phyloP scores from a whole-genome alignment of 2,329 filamentous ascomycete genomes.

The Chaetomium sp. region DNA sequence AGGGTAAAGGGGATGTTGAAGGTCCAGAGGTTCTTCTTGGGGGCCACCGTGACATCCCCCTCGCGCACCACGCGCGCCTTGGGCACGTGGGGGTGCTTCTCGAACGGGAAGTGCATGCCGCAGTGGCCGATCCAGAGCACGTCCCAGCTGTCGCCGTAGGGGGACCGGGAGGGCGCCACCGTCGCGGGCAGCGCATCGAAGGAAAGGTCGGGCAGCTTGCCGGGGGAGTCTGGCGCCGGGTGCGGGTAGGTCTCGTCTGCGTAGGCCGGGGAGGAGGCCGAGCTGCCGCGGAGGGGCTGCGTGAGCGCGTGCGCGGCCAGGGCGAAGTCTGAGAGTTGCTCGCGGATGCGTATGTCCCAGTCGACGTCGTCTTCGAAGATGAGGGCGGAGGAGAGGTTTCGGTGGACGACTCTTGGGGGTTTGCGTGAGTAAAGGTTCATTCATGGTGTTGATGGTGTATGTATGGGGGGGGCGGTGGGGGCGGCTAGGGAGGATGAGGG shows the following conservation, averaged over 20 bases:
- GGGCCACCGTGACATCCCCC: slow-evolving; percentile 42
- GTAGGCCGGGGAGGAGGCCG: slow-evolving; percentile 11
- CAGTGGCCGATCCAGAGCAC: slow-evolving; percentile 54
- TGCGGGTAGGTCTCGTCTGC: slow-evolving; percentile 38
- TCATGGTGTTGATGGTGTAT: too few species aligned
- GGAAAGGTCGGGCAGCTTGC: slow-evolving; percentile 23
- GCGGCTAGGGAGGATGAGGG: background rate
- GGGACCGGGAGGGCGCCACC: slow-evolving; percentile 36
- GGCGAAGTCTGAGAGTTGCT: slow-evolving; percentile 43
- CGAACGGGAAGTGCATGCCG: slow-evolving; percentile 39
- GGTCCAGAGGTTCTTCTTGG: slow-evolving; percentile 39
- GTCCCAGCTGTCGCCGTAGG: slow-evolving; percentile 54
- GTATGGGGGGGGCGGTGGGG: too few species aligned
- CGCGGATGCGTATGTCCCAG: slow-evolving; percentile 49
- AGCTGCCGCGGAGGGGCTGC: slow-evolving; percentile 33
- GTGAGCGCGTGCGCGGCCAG: slow-evolving; percentile 34
- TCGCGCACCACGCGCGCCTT: slow-evolving; percentile 39
- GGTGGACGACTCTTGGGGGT: slow-evolving; percentile 41
- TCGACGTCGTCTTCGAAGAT: slow-evolving; percentile 53
- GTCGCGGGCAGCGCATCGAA: slow-evolving; percentile 32
- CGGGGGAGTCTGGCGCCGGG: slow-evolving; percentile 18
- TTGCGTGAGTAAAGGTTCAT: background rate
- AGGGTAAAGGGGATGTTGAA: slow-evolving; percentile 40
- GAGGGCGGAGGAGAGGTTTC: slow-evolving; percentile 44
- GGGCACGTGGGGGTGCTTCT: slow-evolving; percentile 31